These are phyloP conservation scores for Trichothecium roseum DNA, from an alignment of 2,329 filamentous ascomycete genomes.

Conservation along the genomic window DNA sequence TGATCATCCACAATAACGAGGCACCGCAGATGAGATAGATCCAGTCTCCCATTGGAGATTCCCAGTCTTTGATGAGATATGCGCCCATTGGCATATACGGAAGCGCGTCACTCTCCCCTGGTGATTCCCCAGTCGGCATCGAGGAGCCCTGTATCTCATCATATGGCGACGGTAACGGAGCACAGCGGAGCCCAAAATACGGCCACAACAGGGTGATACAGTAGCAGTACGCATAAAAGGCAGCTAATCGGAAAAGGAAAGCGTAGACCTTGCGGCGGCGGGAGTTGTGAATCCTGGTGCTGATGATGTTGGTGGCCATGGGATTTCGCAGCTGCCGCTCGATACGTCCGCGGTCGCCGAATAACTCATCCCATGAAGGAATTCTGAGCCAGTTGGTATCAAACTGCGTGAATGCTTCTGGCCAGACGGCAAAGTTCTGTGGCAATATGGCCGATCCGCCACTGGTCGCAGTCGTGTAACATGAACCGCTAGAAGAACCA, in stretches of 20 bases:
- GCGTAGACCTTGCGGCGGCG: background rate
- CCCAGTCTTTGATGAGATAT: constrained; percentile 1
- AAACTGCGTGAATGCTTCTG: no score
- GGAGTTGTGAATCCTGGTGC: constrained; percentile 6
- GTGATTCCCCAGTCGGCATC: no score
- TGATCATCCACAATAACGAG: constrained; percentile 4
- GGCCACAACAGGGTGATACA: constrained; percentile 6
- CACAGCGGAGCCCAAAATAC: constrained; percentile 4
- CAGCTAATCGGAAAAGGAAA: constrained; percentile 4
- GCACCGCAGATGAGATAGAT: no score
- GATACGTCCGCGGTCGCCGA: background rate
- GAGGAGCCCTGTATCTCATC: no score
- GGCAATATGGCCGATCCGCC: no score
- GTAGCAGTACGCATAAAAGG: constrained; percentile 7
- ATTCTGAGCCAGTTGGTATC: no score
- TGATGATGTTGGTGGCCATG: constrained; percentile 6
- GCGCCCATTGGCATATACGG: background rate
- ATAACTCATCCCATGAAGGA: no score
- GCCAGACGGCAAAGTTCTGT: no score
- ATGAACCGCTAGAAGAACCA: no score
- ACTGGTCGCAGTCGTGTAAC: no score
- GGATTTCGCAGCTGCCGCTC: constrained; percentile 12
- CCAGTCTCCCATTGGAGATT: constrained; percentile 3
- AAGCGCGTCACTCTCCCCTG: background rate
- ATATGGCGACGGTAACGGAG: no score